phyloP scores from a whole-genome alignment of 352 stramenopile genomes.

The Thalassiosira allenii region DNA sequence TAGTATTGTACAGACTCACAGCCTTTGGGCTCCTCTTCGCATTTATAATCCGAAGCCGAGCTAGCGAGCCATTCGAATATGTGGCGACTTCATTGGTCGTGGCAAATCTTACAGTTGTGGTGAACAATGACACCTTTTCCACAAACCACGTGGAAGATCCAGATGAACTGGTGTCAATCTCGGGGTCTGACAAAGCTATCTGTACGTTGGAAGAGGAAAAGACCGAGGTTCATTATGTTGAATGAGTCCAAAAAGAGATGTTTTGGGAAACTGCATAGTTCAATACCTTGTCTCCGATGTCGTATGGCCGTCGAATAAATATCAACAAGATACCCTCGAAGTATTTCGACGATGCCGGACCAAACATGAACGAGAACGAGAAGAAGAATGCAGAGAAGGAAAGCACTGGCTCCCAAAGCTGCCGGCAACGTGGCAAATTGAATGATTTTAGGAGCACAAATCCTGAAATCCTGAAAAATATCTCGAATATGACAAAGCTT shows the following conservation, averaged over 20 bases:
- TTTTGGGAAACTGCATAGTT: too few relatives aligned
- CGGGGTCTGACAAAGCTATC: constrained; percentile 61
- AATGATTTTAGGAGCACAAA: too few relatives aligned
- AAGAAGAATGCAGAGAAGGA: constrained; percentile 64
- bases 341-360: constrained; percentile 62
- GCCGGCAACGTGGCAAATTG: too few relatives aligned
- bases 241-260: too few relatives aligned
- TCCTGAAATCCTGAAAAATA: too few relatives aligned
- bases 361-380: constrained; percentile 76
- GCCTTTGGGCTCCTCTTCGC: constrained; percentile 68
- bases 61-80: constrained; percentile 73
- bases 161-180: constrained; percentile 51
- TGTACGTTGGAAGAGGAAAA: too few relatives aligned
- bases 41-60: constrained; percentile 76
- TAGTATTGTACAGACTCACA: too few relatives aligned
- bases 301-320: constrained; percentile 72
- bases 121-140: constrained; percentile 70
- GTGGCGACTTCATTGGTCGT: constrained; percentile 75
- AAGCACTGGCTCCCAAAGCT: constrained; percentile 47
- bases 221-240: too few relatives aligned
- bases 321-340: constrained; percentile 81
- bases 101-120: constrained; percentile 66
- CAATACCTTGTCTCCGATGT: constrained; percentile 76
- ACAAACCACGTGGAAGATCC: constrained; percentile 77
- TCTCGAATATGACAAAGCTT: too few relatives aligned